These are phyloP conservation scores for Eremochloa ophiuroides DNA, from an alignment of 176 grass and related monocot species.

Conservation along the genomic window DNA sequence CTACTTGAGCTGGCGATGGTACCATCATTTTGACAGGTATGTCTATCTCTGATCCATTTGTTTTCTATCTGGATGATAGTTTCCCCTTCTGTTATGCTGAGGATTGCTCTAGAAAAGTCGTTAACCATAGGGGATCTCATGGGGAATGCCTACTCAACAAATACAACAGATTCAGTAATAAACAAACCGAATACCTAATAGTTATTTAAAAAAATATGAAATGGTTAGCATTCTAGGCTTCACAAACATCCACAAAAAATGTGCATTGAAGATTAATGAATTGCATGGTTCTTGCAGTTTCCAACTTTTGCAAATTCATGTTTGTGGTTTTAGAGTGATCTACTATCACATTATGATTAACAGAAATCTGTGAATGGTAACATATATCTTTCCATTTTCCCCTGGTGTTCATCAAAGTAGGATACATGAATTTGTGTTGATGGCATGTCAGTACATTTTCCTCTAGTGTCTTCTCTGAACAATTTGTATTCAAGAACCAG, in stretches of 20 bases:
- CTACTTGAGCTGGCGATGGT: not conserved
- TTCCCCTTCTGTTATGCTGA: slow-evolving; percentile 49
- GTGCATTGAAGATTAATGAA: not conserved
- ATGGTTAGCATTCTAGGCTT: not conserved
- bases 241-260: not conserved
- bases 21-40: slow-evolving; percentile 25
- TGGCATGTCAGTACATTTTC: not conserved
- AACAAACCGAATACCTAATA: not conserved
- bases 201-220: not conserved
- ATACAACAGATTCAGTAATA: not conserved
- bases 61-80: slow-evolving; percentile 33
- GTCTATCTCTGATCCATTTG: slow-evolving; percentile 38
- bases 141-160: slow-evolving; percentile 39
- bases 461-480: not conserved
- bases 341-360: not conserved
- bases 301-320: not conserved
- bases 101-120: slow-evolving; percentile 51
- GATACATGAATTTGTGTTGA: not conserved
- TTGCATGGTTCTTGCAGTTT: not conserved
- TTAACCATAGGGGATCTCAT: slow-evolving; percentile 34
- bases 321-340: not conserved
- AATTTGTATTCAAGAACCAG: not conserved
- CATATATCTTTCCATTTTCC: not conserved
- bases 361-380: not conserved
- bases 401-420: not conserved